phyloP scores from a whole-genome alignment of 495 filamentous ascomycete genomes.

The Trichoderma asperelloides region DNA sequence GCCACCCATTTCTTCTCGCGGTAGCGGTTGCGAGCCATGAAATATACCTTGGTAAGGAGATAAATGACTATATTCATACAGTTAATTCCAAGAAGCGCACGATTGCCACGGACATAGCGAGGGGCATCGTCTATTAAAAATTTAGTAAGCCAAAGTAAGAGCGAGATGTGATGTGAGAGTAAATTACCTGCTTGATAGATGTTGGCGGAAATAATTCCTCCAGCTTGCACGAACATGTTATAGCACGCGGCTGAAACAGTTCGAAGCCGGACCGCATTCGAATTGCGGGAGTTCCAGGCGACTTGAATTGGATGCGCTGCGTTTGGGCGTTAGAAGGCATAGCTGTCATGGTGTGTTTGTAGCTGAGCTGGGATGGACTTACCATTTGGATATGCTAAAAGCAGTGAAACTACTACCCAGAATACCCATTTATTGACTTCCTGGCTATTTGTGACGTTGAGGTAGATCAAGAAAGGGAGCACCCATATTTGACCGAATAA shows the following conservation, averaged over 20 bases:
- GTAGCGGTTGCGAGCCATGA: constrained; percentile 28
- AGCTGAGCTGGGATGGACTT: neutral
- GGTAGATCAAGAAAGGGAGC: constrained; percentile 43
- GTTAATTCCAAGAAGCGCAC: constrained; percentile 33
- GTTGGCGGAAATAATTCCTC: constrained; percentile 41
- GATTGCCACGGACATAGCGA: constrained; percentile 44
- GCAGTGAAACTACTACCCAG: constrained; percentile 41
- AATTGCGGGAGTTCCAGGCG: constrained; percentile 51
- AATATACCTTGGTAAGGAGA: constrained; percentile 29
- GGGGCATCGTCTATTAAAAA: constrained; percentile 41
- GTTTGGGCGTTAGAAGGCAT: neutral
- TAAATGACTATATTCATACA: constrained; percentile 30
- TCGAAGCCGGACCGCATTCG: constrained; percentile 49
- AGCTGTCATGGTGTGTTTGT: neutral
- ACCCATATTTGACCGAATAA: constrained; percentile 47
- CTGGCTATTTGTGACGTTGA: constrained; percentile 31
- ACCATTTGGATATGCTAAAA: constrained; percentile 52
- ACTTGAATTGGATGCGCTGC: constrained; percentile 50
- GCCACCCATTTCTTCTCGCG: constrained; percentile 29
- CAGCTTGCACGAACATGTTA: constrained; percentile 38
- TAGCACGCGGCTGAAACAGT: constrained; percentile 47
- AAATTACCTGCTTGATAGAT: constrained; percentile 33
- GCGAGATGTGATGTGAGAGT: neutral
- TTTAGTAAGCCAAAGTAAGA: neutral
- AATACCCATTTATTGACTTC: constrained; percentile 38